Conservation (phyloP, 2,329 filamentous ascomycete genomes). For the Ascomycota sp. region DNA sequence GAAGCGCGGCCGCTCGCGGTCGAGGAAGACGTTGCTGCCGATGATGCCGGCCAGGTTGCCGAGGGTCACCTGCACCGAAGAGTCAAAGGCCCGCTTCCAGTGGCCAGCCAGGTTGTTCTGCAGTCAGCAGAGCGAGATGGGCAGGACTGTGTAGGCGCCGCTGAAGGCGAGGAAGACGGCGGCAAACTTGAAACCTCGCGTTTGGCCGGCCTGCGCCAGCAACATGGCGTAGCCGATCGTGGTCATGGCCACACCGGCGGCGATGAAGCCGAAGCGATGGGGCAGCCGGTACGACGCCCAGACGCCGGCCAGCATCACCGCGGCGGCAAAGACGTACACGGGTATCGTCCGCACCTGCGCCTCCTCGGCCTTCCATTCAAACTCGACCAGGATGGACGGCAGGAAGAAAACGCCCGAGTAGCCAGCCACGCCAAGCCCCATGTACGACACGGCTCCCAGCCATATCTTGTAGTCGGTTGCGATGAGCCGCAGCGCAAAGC, state of each 20-base stretch:
- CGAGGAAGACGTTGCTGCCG: conserved; percentile 22
- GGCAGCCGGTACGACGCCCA: conserved; percentile 27
- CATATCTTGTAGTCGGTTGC: conserved; percentile 26
- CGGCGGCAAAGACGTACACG: conserved; percentile 14
- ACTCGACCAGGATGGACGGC: conserved; percentile 16
- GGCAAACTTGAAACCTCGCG: conserved; percentile 22
- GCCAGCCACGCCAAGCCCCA: conserved; percentile 22
- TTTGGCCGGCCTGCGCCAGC: conserved; percentile 13
- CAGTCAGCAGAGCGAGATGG: conserved; percentile 34
- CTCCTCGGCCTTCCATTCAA: conserved; percentile 12
- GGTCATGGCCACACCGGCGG: conserved; percentile 26
- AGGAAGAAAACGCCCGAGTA: conserved; percentile 20
- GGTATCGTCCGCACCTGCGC: conserved; percentile 17
- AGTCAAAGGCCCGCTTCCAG: conserved; percentile 32
- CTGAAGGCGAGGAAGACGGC: conserved; percentile 32
- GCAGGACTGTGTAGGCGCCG: conserved; percentile 32
- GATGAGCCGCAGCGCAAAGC: conserved; percentile 22
- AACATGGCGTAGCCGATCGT: conserved; percentile 35
- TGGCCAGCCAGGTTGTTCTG: conserved; percentile 34
- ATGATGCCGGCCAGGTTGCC: conserved; percentile 30
- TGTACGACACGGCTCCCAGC: conserved; percentile 14
- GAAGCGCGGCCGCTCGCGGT: conserved; percentile 25
- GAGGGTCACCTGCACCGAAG: conserved; percentile 26
- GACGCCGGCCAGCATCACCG: conserved; percentile 12
- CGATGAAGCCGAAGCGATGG: conserved; percentile 33